phyloP scores from a whole-genome alignment of 2,329 filamentous ascomycete species.

The Chrysosporium keratinophilum region DNA sequence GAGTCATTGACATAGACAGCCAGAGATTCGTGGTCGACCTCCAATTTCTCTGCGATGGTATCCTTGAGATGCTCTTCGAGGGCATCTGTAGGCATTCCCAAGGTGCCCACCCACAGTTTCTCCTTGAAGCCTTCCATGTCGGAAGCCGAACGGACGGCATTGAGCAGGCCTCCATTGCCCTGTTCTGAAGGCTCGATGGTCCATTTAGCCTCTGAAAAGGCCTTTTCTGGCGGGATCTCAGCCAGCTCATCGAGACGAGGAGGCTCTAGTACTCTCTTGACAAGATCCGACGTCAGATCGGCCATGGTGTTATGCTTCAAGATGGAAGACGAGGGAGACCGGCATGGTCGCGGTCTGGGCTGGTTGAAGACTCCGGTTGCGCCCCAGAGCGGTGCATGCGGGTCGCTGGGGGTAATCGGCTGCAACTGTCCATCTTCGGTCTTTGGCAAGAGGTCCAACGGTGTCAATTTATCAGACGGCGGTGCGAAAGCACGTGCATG shows the following conservation, averaged over 20 bases:
- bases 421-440: conserved; percentile 30
- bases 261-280: conserved; percentile 10
- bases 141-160: conserved; percentile 69
- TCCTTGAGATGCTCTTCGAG: conserved; percentile 64
- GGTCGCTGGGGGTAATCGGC: conserved; percentile 58
- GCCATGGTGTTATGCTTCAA: conserved; percentile 49
- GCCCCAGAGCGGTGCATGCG: conserved; percentile 68
- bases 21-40: conserved; percentile 70
- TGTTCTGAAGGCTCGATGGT: conserved; percentile 74
- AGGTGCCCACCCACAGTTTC: conserved; percentile 79
- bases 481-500: conserved; percentile 29
- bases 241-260: conserved; percentile 13
- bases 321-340: conserved; percentile 64
- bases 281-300: conserved; percentile 9
- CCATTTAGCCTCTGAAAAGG: conserved; percentile 72
- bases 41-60: conserved; percentile 71
- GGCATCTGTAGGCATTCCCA: conserved; percentile 89
- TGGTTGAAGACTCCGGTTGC: conserved; percentile 56
- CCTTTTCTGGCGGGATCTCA: conserved; percentile 14
- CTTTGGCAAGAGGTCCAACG: conserved; percentile 13
- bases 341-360: conserved; percentile 62
- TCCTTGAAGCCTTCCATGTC: conserved; percentile 60
- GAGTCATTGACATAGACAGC: conserved; percentile 80
- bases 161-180: conserved; percentile 84
- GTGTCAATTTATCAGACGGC: conserved; percentile 21